Conservation (phyloP, 2,329 filamentous ascomycete species). For the Malbranchea cinnamomea region DNA sequence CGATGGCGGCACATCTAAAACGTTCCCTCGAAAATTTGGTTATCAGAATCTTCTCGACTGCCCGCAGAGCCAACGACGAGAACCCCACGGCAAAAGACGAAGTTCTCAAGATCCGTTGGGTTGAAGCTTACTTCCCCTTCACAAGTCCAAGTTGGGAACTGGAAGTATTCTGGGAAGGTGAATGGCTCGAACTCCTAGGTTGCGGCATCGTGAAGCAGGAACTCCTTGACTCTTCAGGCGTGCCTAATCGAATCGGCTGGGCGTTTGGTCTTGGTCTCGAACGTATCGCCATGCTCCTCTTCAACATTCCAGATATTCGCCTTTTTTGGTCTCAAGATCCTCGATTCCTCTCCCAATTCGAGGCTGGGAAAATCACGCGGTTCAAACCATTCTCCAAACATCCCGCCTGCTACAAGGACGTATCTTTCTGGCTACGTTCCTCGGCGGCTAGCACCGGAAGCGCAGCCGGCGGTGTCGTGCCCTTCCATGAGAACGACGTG, state of each 20-base stretch:
- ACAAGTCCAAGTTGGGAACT: slow-evolving; percentile 93
- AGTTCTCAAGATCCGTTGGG: slow-evolving; percentile 77
- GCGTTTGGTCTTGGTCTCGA: slow-evolving; percentile 91
- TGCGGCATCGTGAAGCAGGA: slow-evolving; percentile 78
- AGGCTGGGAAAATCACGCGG: slow-evolving; percentile 36
- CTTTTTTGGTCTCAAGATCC: slow-evolving; percentile 85
- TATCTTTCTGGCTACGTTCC: slow-evolving; percentile 73
- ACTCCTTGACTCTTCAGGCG: slow-evolving; percentile 61
- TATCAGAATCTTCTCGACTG: slow-evolving; percentile 70
- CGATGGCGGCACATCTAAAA: slow-evolving; percentile 74
- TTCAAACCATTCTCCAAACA: slow-evolving; percentile 87
- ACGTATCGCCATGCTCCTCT: slow-evolving; percentile 92
- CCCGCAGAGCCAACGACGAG: slow-evolving; percentile 39
- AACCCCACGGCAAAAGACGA: slow-evolving; percentile 43
- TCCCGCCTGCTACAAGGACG: slow-evolving; percentile 78
- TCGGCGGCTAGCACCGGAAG: slow-evolving; percentile 22
- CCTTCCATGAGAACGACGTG: slow-evolving; percentile 86
- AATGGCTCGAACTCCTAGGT: slow-evolving; percentile 94
- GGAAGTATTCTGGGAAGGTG: slow-evolving; percentile 83
- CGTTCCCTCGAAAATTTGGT: slow-evolving; percentile 79
- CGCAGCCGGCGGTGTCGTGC: slow-evolving; percentile 22
- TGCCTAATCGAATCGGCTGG: slow-evolving; percentile 70
- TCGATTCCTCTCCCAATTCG: slow-evolving; percentile 78
- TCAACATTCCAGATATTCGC: slow-evolving; percentile 89
- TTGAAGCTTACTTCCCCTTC: slow-evolving; percentile 95